These are phyloP conservation scores for Smittium culicis DNA, from an alignment of 371 early-diverging fungal genomes.

Conservation along the genomic window DNA sequence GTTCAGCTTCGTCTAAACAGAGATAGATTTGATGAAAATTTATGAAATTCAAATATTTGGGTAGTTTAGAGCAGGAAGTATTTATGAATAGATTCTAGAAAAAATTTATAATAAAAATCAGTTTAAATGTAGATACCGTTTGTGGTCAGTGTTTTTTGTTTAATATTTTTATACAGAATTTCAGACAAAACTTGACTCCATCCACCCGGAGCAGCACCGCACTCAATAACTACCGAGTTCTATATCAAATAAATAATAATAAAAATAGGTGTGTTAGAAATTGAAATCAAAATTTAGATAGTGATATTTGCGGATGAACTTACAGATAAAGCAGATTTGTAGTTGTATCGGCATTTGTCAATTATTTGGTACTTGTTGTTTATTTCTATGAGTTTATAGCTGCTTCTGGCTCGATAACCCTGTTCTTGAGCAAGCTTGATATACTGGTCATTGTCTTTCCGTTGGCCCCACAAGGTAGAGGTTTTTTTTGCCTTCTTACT, in stretches of 20 bases:
- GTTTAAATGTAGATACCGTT: neutral
- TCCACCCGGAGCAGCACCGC: constrained; percentile 85
- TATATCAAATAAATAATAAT: neutral
- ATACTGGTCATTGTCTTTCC: constrained; percentile 58
- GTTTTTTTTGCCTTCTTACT: constrained; percentile 17
- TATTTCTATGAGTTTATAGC: constrained; percentile 74
- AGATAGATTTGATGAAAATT: too few relatives aligned
- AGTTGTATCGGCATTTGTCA: constrained; percentile 31
- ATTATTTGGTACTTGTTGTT: constrained; percentile 56
- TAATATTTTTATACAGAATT: constrained; percentile 1
- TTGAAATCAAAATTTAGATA: too few relatives aligned
- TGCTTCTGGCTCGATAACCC: constrained; percentile 72
- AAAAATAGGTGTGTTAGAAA: neutral
- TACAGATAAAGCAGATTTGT: too few relatives aligned
- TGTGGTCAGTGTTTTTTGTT: too few relatives aligned
- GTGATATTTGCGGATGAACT: too few relatives aligned
- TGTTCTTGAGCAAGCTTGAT: constrained; percentile 48
- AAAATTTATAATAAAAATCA: neutral
- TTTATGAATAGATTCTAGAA: neutral
- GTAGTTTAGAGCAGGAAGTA: neutral
- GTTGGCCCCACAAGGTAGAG: constrained; percentile 46
- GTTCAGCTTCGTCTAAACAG: too few relatives aligned
- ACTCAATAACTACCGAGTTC: constrained; percentile 47
- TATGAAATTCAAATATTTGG: neutral
- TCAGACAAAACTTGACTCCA: constrained; percentile 77